Evolutionary conservation across 495 filamentous ascomycete genomes (phyloP), one percentile per base, ranked within the genome.

Genomic region (Corynascus novoguineensis): DNA sequence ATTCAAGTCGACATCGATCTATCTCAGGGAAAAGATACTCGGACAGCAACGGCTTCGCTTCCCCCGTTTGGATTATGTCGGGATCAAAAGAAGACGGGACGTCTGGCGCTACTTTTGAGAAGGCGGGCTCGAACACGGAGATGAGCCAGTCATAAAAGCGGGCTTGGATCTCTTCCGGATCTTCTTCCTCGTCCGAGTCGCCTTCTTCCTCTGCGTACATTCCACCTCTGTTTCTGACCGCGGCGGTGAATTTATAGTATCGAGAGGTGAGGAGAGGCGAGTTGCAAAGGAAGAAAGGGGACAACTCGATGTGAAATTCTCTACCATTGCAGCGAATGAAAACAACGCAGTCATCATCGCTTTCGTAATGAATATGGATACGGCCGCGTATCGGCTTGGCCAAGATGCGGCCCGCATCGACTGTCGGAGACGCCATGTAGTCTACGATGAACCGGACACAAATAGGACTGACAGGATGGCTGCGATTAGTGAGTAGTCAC

Each of bases 311-410:
- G 19, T 57, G 41, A 37, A 60, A 57, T 42, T 50, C 38, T 51
- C 53, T 47, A 31, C 58, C 58, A 46, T 60, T 56, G 46, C 53
- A 60, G 46, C 58, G 53, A 27, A 60, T 50, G 27, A 45, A 60
- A 35, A 53, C 37, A 38, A 46, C 40, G 19, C 8, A 44, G 40
- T 44, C 40, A 24, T 44, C 40, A 44, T 48, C 46, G 38, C 46
- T 42, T 31, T 58, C 48, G 37, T 58, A 55, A 37, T 57, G 25
- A 27, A 29, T 40, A 32, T 40, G 21, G 40, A 46, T 10, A 55
- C 42, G 41, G 31, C 21, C 42, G 28, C 41, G 41, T 21, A 55
- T 25, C 25, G 42, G 38, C 42, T 46, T 59, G 25, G 31, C 31
- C 42, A 55, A 32, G 41, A 55, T 47, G 28, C 35, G 38, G 25